Evolutionary conservation across 306 rosid genomes (phyloP), one percentile per base, ranked within the genome.

Genomic region (Trifolium subterraneum): DNA sequence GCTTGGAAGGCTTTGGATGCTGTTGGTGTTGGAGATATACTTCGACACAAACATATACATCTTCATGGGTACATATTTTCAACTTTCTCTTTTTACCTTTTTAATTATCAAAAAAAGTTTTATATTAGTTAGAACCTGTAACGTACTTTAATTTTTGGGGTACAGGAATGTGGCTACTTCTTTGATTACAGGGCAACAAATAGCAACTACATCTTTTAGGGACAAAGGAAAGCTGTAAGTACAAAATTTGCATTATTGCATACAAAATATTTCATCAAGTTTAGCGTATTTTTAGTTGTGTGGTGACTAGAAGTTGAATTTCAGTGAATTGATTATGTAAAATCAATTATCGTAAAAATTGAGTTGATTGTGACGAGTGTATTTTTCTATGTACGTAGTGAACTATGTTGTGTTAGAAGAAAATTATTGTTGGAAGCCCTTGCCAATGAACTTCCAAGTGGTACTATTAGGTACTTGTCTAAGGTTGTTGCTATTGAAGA

Each of bases 1-100:
- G 97, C 84, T 51, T 93, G 97, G 97, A 89, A 75, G 73, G 98
- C 92, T 10, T 86, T 90, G 68, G 92, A 93, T 58, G 93, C 87
- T 19, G 48, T 89, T 69, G 96, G 89, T 50, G 25, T 86, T 50
- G 93, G 84, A 29, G 77, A 74, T 64, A 48, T 72, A 36, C 90
- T 93, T n/a, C 88, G 97, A 48, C 79, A 16, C 11, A 81, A 80
- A 48, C 97, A 90, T 51, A 18, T 47, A 0, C 82, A 4, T 7
- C 79, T 93, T 25, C 10, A 54, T 54, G 61, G 61, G 33, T 29
- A 29, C 33, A 29, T 29, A 4, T 29, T 29, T 29, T 29, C 33
- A 29, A 4, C 33, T 29, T 29, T 29, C 33, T 29, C 33, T 29
- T 29, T 29, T 29, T 29, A 29, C 33, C 33, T 5, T 29, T 4